These are phyloP conservation scores for Penicillium paxilli DNA, from an alignment of 495 filamentous ascomycete genomes.

Conservation along the genomic window DNA sequence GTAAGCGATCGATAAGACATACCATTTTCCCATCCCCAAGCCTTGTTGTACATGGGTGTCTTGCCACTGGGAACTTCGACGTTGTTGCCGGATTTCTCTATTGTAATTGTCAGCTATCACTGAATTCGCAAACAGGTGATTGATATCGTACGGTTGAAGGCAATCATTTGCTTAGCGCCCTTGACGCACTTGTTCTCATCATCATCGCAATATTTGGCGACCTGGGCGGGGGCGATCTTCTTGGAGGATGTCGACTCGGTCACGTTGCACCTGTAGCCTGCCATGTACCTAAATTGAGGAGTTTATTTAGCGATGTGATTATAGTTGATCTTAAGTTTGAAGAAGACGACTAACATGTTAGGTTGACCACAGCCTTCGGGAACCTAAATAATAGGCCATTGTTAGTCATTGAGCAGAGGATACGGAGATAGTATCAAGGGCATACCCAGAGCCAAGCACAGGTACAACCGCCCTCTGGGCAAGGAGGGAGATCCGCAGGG, in stretches of 20 bases:
- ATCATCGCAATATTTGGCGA: constrained; percentile 44
- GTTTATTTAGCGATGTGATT: neutral
- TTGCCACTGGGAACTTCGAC: constrained; percentile 14
- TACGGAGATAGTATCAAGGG: neutral
- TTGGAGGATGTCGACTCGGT: constrained; percentile 41
- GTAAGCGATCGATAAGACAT: neutral
- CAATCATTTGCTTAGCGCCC: constrained; percentile 58
- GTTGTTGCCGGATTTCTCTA: constrained; percentile 24
- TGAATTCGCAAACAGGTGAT: too few relatives aligned
- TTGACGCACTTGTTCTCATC: constrained; percentile 43
- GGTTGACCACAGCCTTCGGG: constrained; percentile 48
- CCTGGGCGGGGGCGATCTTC: constrained; percentile 36
- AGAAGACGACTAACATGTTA: constrained; percentile 31
- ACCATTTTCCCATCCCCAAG: constrained; percentile 22
- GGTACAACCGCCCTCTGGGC: constrained; percentile 50
- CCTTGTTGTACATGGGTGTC: constrained; percentile 18
- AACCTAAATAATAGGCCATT: constrained; percentile 20
- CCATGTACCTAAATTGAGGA: constrained; percentile 45
- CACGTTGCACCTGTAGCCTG: constrained; percentile 55
- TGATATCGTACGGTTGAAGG: constrained; percentile 45
- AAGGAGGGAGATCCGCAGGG: constrained; percentile 44
- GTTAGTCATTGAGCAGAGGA: neutral
- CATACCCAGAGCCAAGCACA: constrained; percentile 57
- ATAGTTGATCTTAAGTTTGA: neutral
- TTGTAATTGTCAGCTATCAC: neutral